Evolutionary conservation across 352 stramenopile genomes (phyloP), one percentile per base, ranked within the genome.

Genomic region (Pythium myriotylum): DNA sequence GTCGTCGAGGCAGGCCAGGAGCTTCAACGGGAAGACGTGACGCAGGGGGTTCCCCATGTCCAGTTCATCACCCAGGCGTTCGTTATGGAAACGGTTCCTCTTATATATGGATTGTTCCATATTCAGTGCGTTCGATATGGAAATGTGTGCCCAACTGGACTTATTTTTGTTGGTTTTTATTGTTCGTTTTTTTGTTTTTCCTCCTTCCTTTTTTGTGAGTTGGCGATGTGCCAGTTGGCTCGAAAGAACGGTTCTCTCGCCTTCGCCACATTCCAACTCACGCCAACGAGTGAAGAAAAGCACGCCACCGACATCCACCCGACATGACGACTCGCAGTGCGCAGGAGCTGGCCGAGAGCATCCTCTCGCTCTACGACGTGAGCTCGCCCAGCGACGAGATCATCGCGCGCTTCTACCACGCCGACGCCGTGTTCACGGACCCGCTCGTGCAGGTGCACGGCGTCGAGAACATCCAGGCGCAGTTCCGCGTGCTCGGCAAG

Each of bases 341-440:
- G 0, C 82, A 92, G 65, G 80, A 92, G 48, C 77, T 92, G 33
- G 82, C 82, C 12, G 82, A 92, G 70, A 87, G 76, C 67, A 83
- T 92, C 37, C 70, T 94, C 29, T 92, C 83, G 62, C 82, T 94
- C 66, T 92, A 92, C 72, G 82, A 92, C 72, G 81, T 92, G 49
- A 81, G 81, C 68, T 64, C 55, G 24, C 59, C 79, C 14, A 69
- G 68, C 49, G 85, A 92, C 72, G 80, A 74, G 56, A 88, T 86
- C 29, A 88, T 94, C 53, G 77, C 81, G 66, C 83, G 87, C 62
- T 81, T 89, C 57, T 94, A 94, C 60, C 73, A 81, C 41, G 65
- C 78, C 14, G 81, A 92, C 53, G 85, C 85, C 27, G 78, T 87
- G 16, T 94, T 94, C 68, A 88, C 81, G 22, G 85, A 94, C 67